Conservation (phyloP, 179 eudicot genomes). For the Beta lomatogona region DNA sequence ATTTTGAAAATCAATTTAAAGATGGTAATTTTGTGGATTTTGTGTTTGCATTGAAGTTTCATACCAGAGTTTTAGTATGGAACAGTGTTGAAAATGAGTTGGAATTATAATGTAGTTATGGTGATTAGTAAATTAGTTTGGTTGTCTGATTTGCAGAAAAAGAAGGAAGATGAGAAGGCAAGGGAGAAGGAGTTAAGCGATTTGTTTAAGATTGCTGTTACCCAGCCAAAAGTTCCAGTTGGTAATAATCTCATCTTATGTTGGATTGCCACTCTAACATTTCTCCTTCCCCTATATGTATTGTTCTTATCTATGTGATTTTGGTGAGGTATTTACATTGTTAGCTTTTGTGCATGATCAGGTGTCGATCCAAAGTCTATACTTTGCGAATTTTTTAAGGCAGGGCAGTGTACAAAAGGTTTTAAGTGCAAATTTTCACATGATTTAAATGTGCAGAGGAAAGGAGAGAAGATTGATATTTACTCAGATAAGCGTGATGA, state of each 20-base stretch:
- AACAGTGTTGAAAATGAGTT: background rate
- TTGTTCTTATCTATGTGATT: background rate
- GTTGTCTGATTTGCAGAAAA: slow-evolving; percentile 60
- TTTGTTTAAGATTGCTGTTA: slow-evolving; percentile 85
- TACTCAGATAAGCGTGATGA: slow-evolving; percentile 85
- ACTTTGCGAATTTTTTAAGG: slow-evolving; percentile 89
- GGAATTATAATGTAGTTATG: background rate
- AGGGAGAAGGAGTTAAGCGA: slow-evolving; percentile 91
- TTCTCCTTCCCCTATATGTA: background rate
- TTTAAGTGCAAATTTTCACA: slow-evolving; percentile 98
- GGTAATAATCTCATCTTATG: slow-evolving; percentile 43
- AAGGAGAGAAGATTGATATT: slow-evolving; percentile 97
- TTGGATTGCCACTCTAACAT: background rate
- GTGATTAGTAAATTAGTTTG: background rate
- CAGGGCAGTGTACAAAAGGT: slow-evolving; percentile 94
- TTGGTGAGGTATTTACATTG: slow-evolving; percentile 20
- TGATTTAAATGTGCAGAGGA: slow-evolving; percentile 91
- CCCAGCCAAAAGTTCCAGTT: slow-evolving; percentile 93
- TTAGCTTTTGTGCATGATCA: slow-evolving; percentile 41
- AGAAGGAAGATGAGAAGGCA: slow-evolving; percentile 93
- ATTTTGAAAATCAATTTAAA: background rate
- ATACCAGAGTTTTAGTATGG: background rate
- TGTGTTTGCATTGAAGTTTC: background rate
- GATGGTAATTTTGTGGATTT: background rate
- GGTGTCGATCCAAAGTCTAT: slow-evolving; percentile 99